Evolutionary conservation across 768 basidiomycete genomes (phyloP), one percentile per base, ranked within the genome.

Genomic region (Amanita pseudoporphyria): DNA sequence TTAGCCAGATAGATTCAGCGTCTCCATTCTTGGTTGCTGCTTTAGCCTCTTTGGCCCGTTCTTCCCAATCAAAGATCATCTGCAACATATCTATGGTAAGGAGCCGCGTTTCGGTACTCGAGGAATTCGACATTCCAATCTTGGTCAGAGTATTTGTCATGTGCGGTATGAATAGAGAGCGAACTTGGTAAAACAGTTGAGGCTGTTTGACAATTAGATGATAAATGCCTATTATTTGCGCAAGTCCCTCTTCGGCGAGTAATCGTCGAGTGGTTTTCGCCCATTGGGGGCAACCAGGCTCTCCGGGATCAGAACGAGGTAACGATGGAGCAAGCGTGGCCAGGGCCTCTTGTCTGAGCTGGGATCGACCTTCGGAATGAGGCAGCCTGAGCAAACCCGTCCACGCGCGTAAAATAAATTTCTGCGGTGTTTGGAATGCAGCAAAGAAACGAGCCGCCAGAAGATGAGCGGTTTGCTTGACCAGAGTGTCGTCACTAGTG

Each of bases 51-150:
- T 58, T 67, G 52, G 73, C 73, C 65, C 77, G 77, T 64, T 87
- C 82, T 63, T 98, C 96, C 96, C 96, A 99, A 36, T 82, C 78
- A 60, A 92, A 89, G 31, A 99, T 85, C 35, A 93, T 81, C 62
- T 96, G 92, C 12, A 94, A 73, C 31, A 94, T 79, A 52, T 99
- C 96, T 51, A 97, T 78, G 18, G 91, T 89, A 36, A 98, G 68
- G 18, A 82, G 67, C n/a, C 92, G 81, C 6, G 88, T 83, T 57
- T 98, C 96, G 19, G 73, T 60, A 7, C 80, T 85, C 9, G 89
- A 78, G 3, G 76, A 72, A 3, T 77, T 66, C 14, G 81, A 76
- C 60, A 94, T 77, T n/a, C 92, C 93, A 5, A 98, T 74, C 63
- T 93, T 94, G 47, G 77, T 76, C 54, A 99, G 71, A 9, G 88